A percentile compares a stretch with the other conserved stretches of the same genome.
phyloP scores from a whole-genome alignment of 2,329 filamentous ascomycete species.

The Ophiostoma populinum region DNA sequence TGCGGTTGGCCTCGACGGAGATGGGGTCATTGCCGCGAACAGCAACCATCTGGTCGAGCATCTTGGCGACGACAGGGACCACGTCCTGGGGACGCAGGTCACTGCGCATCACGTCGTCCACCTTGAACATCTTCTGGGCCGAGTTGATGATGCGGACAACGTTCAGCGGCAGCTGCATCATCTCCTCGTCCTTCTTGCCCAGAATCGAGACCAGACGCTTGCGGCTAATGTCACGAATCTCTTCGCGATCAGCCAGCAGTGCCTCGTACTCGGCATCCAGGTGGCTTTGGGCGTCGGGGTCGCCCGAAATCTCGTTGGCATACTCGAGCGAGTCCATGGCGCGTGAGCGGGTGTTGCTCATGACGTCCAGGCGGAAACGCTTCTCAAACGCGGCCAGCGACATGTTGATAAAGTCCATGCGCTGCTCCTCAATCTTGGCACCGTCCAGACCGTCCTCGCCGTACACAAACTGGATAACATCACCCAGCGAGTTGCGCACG shows the following conservation, averaged over 20 bases:
- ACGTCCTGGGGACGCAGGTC: constrained; percentile 80
- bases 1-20: constrained; percentile 72
- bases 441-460: constrained; percentile 95
- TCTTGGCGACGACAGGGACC: constrained; percentile 56
- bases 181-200: constrained; percentile 56
- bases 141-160: constrained; percentile 80
- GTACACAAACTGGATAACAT: constrained; percentile 93
- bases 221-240: constrained; percentile 51
- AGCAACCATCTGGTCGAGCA: constrained; percentile 64
- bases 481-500: constrained; percentile 88
- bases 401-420: constrained; percentile 69
- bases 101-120: constrained; percentile 70
- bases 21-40: constrained; percentile 73
- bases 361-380: constrained; percentile 74
- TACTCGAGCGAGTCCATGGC: constrained; percentile 67
- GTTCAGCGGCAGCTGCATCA: constrained; percentile 85
- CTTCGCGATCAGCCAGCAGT: constrained; percentile 54
- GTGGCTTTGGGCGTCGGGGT: constrained; percentile 70
- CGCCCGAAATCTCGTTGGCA: constrained; percentile 69
- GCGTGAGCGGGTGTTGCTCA: constrained; percentile 41
- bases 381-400: constrained; percentile 62
- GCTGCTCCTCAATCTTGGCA: constrained; percentile 83
- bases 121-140: constrained; percentile 77
- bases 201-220: constrained; percentile 15
- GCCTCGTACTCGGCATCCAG: constrained; percentile 80